Conservation (phyloP, 331 rosid genomes). For the Quercus phellos region DNA sequence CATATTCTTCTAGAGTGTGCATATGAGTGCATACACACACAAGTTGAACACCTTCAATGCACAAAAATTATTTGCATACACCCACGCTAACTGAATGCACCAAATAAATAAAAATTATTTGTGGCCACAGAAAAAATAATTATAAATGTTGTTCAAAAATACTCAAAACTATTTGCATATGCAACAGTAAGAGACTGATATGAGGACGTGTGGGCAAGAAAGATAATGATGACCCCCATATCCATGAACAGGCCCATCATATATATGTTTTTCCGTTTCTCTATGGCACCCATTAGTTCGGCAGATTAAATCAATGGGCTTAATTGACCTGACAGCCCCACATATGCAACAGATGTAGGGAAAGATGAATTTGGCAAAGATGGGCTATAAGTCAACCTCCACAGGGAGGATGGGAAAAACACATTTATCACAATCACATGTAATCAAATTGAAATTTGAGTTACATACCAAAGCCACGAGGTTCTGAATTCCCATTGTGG, state of each 20-base stretch:
- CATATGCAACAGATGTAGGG: not conserved
- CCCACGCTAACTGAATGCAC: not conserved
- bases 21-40: not conserved
- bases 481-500: constrained; percentile 96
- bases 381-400: constrained; percentile 4
- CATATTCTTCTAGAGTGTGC: not conserved
- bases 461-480: constrained; percentile 85
- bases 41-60: not conserved
- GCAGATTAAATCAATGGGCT: not conserved
- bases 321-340: not conserved
- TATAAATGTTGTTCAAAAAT: not conserved
- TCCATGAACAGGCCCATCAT: not conserved
- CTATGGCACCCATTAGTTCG: not conserved
- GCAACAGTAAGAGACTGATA: not conserved
- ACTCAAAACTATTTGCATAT: not conserved
- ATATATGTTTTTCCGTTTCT: not conserved
- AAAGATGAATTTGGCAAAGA: not conserved
- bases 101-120: not conserved
- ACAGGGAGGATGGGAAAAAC: constrained; percentile 9
- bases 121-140: not conserved
- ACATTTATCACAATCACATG: not conserved
- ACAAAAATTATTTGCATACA: not conserved
- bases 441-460: not conserved
- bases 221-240: not conserved
- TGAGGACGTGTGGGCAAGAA: not conserved